A percentile compares a stretch with the other conserved stretches of the same genome.
Evolutionary conservation across 805 yeast species (phyloP).

Genomic region (Starmerella vaccinii): DNA sequence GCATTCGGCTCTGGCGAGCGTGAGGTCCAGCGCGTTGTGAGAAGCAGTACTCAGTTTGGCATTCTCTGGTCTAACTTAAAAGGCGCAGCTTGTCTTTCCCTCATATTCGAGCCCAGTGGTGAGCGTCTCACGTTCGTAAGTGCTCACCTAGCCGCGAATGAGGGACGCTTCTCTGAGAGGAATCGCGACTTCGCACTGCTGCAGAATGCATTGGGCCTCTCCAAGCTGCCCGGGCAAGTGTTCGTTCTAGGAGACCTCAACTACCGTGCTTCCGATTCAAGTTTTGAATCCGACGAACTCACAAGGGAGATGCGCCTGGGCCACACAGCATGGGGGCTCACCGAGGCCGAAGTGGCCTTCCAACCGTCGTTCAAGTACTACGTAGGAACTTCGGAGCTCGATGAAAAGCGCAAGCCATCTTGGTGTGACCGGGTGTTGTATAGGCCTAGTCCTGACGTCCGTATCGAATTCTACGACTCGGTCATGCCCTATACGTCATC

Average conservation of each 20-base stretch:
- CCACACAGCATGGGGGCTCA: constrained; percentile 49
- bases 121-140: constrained; percentile 49
- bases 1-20: constrained; percentile 33
- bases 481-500: constrained; percentile 31
- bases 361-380: constrained; percentile 72
- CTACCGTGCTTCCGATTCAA: constrained; percentile 45
- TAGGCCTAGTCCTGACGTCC: constrained; percentile 5
- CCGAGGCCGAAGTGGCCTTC: constrained; percentile 56
- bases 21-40: constrained; percentile 23
- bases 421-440: constrained; percentile 85
- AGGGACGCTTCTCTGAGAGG: constrained; percentile 49
- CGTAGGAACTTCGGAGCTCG: constrained; percentile 42
- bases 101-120: constrained; percentile 38
- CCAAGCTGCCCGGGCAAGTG: constrained; percentile 47
- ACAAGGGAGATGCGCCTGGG: constrained; percentile 35
- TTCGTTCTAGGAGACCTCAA: constrained; percentile 81
- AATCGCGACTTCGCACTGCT: constrained; percentile 43
- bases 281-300: constrained; percentile 42
- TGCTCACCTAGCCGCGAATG: constrained; percentile 71
- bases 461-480: not conserved
- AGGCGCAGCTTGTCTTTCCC: constrained; percentile 50
- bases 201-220: constrained; percentile 48
- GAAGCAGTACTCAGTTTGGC: constrained; percentile 36
- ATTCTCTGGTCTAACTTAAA: constrained; percentile 52
- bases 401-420: constrained; percentile 57